Conservation (phyloP, 169 alveolate genomes). For the Plasmodium ovale region DNA sequence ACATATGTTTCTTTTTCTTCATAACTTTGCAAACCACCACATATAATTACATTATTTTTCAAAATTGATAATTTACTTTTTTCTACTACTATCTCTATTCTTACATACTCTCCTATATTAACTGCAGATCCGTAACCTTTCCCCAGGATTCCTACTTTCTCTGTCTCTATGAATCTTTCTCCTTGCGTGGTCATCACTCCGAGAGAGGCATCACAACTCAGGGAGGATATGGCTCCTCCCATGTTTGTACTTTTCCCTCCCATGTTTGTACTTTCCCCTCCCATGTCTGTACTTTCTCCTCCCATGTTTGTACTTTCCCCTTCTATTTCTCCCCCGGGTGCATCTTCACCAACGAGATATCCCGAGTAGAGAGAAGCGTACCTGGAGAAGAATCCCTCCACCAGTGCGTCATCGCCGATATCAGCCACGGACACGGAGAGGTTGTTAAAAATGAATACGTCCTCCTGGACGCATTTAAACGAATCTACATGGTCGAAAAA, state of each 20-base stretch:
- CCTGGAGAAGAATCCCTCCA: slow-evolving; percentile 58
- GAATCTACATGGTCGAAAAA: slow-evolving; percentile 29
- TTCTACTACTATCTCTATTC: slow-evolving; percentile 88
- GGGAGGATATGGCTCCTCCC: too few relatives aligned
- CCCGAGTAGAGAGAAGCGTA: slow-evolving; percentile 31
- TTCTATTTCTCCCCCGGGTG: slow-evolving; percentile 69
- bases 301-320: slow-evolving; percentile 71
- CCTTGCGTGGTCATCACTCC: too few relatives aligned
- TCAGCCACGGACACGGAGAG: slow-evolving; percentile 23
- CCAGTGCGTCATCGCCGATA: slow-evolving; percentile 24
- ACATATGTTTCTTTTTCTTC: slow-evolving; percentile 79
- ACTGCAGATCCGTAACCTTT: slow-evolving; percentile 76
- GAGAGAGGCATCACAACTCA: too few relatives aligned
- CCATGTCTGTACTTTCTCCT: background rate
- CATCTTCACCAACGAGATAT: slow-evolving; percentile 40
- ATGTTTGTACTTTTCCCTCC: slow-evolving; percentile 37
- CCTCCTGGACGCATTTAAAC: slow-evolving; percentile 10
- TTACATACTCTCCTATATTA: slow-evolving; percentile 93
- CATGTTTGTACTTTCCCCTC: background rate
- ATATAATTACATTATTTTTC: slow-evolving; percentile 76
- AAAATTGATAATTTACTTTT: slow-evolving; percentile 73
- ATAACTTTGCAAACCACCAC: slow-evolving; percentile 79
- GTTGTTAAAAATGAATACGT: slow-evolving; percentile 51
- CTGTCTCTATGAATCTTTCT: slow-evolving; percentile 67
- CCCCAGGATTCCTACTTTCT: slow-evolving; percentile 69